Evolutionary conservation across 164 flowering plant species (phyloP).

Genomic region (Liquidambar formosana): DNA sequence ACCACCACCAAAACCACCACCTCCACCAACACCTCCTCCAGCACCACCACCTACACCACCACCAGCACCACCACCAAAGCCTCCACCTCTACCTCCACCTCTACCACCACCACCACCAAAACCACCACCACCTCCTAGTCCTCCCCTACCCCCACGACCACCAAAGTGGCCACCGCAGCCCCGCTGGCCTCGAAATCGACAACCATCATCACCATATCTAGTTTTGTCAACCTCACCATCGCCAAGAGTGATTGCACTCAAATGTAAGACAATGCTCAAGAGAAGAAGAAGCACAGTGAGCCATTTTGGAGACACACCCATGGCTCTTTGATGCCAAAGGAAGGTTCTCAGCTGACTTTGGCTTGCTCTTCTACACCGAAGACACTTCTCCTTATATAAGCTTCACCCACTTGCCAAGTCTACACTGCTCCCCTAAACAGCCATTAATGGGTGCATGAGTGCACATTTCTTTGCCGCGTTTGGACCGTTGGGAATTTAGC

Average conservation of each 20-base stretch:
- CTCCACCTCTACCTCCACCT: neutral
- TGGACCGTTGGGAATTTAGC: neutral
- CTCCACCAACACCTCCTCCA: neutral
- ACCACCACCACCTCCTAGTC: too few relatives aligned
- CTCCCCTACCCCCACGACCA: constrained; percentile 12
- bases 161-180: constrained; percentile 19
- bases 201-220: constrained; percentile 26
- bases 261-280: constrained; percentile 30
- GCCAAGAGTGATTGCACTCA: constrained; percentile 28
- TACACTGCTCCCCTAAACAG: constrained; percentile 1
- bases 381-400: constrained; percentile 20
- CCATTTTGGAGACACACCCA: constrained; percentile 34
- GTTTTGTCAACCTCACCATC: constrained; percentile 31
- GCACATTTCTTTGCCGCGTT: constrained; percentile 8
- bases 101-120: constrained; percentile 4
- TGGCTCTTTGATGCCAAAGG: neutral
- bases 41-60: constrained; percentile 13
- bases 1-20: constrained; percentile 1
- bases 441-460: constrained; percentile 8
- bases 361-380: constrained; percentile 7
- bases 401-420: constrained; percentile 9
- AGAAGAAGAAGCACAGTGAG: constrained; percentile 23
- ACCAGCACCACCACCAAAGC: neutral
- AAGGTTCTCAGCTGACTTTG: neutral
- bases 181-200: constrained; percentile 16